Evolutionary conservation across 2,329 filamentous ascomycete genomes (phyloP).

Genomic region (Diaporthe nobilis): DNA sequence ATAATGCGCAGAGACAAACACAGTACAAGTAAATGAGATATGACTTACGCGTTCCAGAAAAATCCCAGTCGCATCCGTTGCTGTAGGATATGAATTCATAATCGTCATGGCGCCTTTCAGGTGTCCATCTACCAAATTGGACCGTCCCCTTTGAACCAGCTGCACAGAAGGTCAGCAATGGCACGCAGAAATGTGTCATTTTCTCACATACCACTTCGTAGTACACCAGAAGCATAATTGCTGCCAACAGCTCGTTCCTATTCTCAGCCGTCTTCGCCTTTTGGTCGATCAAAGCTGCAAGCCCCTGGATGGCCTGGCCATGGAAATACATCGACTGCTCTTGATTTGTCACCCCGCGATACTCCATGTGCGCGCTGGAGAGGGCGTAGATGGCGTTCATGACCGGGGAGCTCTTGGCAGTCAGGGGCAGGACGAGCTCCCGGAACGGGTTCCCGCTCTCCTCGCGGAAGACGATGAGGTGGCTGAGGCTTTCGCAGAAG

Average conservation of each 20-base stretch:
- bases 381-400: conserved; percentile 90
- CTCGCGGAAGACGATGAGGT: conserved; percentile 76
- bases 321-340: conserved; percentile 73
- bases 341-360: conserved; percentile 64
- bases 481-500: conserved; percentile 74
- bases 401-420: conserved; percentile 69
- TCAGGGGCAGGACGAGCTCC: conserved; percentile 73
- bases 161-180: conserved; percentile 49
- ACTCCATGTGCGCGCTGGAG: conserved; percentile 86
- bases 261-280: conserved; percentile 58
- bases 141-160: conserved; percentile 72
- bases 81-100: conserved; percentile 64
- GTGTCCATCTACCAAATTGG: conserved; percentile 73
- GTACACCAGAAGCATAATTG: conserved; percentile 74
- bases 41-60: conserved; percentile 71
- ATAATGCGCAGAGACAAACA: background rate
- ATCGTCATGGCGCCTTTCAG: conserved; percentile 74
- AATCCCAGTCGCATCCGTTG: conserved; percentile 64
- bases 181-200: no score
- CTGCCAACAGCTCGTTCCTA: conserved; percentile 71
- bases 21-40: conserved; percentile 7
- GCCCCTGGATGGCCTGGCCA: conserved; percentile 70
- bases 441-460: conserved; percentile 75
- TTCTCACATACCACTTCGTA: conserved; percentile 70
- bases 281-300: conserved; percentile 69